phyloP scores from a whole-genome alignment of 768 basidiomycete species.

The Rhodotorula paludigena region DNA sequence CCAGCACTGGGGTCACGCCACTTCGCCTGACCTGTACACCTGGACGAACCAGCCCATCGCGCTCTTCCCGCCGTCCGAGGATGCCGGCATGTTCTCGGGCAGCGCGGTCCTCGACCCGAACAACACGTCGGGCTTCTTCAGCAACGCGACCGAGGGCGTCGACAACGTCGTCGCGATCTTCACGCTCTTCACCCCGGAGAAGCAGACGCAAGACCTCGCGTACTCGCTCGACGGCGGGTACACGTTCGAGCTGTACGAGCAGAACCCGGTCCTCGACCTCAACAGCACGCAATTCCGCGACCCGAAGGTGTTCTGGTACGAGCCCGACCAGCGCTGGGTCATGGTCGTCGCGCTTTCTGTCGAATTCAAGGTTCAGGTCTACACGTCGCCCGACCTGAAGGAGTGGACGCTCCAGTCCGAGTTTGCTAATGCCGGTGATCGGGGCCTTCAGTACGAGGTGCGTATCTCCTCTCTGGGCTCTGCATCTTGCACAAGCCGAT shows the following conservation, averaged over 20 bases:
- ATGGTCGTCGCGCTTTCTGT: constrained; percentile 41
- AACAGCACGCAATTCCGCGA: constrained; percentile 43
- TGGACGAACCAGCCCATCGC: constrained; percentile 46
- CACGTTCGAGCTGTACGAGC: constrained; percentile 40
- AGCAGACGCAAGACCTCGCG: constrained; percentile 42
- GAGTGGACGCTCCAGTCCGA: constrained; percentile 39
- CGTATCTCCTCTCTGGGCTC: background rate
- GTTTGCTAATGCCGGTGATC: constrained; percentile 37
- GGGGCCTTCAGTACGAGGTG: constrained; percentile 21
- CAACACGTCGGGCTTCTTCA: constrained; percentile 46
- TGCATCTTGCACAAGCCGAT: constrained; percentile 37
- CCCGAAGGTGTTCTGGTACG: constrained; percentile 44
- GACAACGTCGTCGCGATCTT: constrained; percentile 44
- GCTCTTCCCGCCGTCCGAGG: constrained; percentile 40
- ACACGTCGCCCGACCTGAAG: constrained; percentile 42
- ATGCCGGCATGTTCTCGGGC: constrained; percentile 41
- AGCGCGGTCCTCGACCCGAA: constrained; percentile 42
- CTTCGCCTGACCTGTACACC: constrained; percentile 42
- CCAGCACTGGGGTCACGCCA: constrained; percentile 47
- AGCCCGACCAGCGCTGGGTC: constrained; percentile 43
- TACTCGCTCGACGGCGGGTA: constrained; percentile 43
- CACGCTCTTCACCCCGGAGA: constrained; percentile 41
- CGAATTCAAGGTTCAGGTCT: constrained; percentile 42
- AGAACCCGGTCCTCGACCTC: constrained; percentile 43
- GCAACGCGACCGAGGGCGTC: constrained; percentile 23